Evolutionary conservation across 2,329 filamentous ascomycete species (phyloP), one percentile per base, ranked within the genome.

Genomic region (Ceratocystis colombiana): DNA sequence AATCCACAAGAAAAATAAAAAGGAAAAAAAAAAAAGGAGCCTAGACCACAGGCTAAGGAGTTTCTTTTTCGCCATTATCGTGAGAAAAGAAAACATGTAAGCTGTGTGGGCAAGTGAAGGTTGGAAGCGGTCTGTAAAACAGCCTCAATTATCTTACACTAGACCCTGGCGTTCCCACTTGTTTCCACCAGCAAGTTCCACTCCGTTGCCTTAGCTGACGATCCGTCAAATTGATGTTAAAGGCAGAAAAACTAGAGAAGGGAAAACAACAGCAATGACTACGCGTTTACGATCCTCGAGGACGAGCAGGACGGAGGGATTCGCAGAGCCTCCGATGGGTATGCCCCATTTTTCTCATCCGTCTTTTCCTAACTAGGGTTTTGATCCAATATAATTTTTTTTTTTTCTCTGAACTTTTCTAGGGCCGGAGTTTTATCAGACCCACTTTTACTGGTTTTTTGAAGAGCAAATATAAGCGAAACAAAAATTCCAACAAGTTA

Each of bases 131-230:
- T 62, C 37, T 45, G 61, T n/a, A 28, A 62, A 46, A 62, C 20
- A 62, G 37, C 61, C 37, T 44, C 37, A 45, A n/a, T 44, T 62
- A 62, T 62, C 61, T 45, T n/a, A 53, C 30, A 25, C 12, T 41
- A 41, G 10, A 15, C 20, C n/a, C 33, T 45, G 61, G 30, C 17
- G 33, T 48, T 45, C 37, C 45, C 37, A 62, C 45, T 48, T 62
- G 61, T 65, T 46, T 59, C 12, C 55, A 59, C 10, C 55, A 59
- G 55, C 55, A 59, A 17, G 55, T 59, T 37, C 55, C 55, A 59
- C 55, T 59, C 55, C 17, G 55, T 8, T 59, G 55, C 55, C 25
- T 59, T 59, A 37, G 55, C 55, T 59, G 55, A 37, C 28, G 55
- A 59, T 59, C 55, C 55, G 30, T 59, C 55, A 59, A 33, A 53